phyloP scores from a whole-genome alignment of 2,329 filamentous ascomycete genomes.

The Xylaria multiplex region DNA sequence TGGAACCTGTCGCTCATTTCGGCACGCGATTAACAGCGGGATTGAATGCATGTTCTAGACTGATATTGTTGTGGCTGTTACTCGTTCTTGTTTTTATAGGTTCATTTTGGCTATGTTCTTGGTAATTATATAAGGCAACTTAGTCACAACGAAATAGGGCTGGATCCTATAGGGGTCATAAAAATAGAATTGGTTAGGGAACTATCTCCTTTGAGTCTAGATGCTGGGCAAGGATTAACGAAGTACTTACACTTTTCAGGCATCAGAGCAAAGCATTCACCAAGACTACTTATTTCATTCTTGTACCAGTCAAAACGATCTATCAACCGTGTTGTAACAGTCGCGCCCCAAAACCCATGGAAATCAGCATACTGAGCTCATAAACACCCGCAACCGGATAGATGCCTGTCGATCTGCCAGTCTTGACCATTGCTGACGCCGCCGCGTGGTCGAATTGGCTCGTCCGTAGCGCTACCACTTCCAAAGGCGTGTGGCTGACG shows the following conservation, averaged over 20 bases:
- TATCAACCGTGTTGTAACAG: background rate
- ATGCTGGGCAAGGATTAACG: too few relatives aligned
- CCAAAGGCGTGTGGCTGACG: conserved; percentile 46
- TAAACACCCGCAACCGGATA: background rate
- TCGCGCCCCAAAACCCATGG: background rate
- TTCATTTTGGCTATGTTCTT: too few relatives aligned
- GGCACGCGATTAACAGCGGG: conserved; percentile 17
- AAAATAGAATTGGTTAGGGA: too few relatives aligned
- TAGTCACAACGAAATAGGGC: too few relatives aligned
- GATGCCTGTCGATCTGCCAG: conserved; percentile 42
- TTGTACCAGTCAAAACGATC: background rate
- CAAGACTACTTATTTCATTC: background rate
- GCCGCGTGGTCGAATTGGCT: conserved; percentile 46
- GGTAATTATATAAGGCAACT: too few relatives aligned
- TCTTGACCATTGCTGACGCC: conserved; percentile 41
- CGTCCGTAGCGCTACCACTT: conserved; percentile 37
- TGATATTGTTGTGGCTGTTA: background rate
- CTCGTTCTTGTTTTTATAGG: too few relatives aligned
- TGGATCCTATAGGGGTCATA: too few relatives aligned
- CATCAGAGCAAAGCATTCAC: too few relatives aligned
- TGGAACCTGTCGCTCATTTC: conserved; percentile 16
- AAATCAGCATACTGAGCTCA: background rate
- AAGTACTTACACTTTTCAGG: too few relatives aligned
- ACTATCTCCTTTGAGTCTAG: too few relatives aligned
- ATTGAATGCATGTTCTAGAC: background rate